A percentile compares a stretch with the other conserved stretches of the same genome.
phyloP scores from a whole-genome alignment of 2,329 filamentous ascomycete species.

The Alternaria rosae region DNA sequence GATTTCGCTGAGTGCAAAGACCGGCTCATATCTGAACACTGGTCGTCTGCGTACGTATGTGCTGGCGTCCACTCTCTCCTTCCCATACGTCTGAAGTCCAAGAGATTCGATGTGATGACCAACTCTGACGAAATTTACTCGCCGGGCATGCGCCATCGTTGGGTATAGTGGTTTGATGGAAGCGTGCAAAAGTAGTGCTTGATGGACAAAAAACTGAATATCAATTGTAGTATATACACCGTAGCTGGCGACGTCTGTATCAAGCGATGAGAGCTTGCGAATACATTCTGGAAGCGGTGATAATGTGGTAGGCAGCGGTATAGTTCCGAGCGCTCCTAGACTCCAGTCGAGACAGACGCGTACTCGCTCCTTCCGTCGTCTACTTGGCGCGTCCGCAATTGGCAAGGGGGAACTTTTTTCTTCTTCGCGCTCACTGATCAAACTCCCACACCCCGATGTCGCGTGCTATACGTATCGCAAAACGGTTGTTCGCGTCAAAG shows the following conservation, averaged over 20 bases:
- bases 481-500: neutral
- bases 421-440: neutral
- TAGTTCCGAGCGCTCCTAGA: neutral
- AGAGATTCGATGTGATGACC: neutral
- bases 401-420: neutral
- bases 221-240: neutral
- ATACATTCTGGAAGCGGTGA: neutral
- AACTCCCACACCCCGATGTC: neutral
- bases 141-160: no score
- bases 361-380: neutral
- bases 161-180: neutral
- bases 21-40: slow-evolving; percentile 3
- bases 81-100: neutral
- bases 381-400: neutral
- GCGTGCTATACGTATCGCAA: neutral
- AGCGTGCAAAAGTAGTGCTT: neutral
- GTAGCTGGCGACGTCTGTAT: neutral
- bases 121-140: no score
- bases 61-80: neutral
- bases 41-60: neutral
- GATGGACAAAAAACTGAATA: neutral
- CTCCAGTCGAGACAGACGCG: neutral
- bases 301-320: neutral
- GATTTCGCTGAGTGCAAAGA: slow-evolving; percentile 12
- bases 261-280: neutral